Conservation (phyloP, 371 early-diverging fungal genomes). For the Apophysomyces elegans region DNA sequence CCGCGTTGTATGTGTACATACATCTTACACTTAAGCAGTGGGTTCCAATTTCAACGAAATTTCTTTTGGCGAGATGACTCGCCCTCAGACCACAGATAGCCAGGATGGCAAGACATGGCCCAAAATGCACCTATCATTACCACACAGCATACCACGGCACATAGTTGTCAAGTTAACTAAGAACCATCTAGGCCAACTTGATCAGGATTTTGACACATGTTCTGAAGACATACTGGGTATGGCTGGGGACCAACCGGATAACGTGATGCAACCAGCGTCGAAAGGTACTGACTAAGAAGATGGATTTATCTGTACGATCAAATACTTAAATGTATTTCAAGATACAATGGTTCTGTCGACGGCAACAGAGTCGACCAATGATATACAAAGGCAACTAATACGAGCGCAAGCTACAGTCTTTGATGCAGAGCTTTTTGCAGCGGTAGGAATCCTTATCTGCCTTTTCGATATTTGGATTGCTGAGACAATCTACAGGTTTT, state of each 20-base stretch:
- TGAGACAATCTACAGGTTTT: conserved; percentile 38
- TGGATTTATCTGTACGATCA: not conserved
- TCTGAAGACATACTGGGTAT: conserved; percentile 28
- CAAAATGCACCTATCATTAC: conserved; percentile 21
- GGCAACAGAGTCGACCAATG: conserved; percentile 14
- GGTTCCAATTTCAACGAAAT: conserved; percentile 47
- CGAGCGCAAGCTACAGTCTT: conserved; percentile 58
- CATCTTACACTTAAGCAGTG: conserved; percentile 25
- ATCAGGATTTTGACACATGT: conserved; percentile 3
- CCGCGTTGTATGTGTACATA: too few relatives aligned
- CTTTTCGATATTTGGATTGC: not conserved
- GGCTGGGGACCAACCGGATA: conserved; percentile 13
- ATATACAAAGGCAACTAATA: conserved; percentile 48
- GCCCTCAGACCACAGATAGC: conserved; percentile 25
- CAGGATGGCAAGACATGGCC: not conserved
- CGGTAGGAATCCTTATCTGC: conserved; percentile 31
- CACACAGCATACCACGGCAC: conserved; percentile 23
- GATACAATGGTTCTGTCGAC: not conserved
- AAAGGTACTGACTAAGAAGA: conserved; percentile 13
- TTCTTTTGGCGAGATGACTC: conserved; percentile 39
- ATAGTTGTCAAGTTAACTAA: conserved; percentile 18
- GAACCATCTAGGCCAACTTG: conserved; percentile 17
- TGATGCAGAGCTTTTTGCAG: conserved; percentile 61
- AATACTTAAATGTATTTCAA: not conserved
- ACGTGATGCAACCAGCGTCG: not conserved